phyloP scores from a whole-genome alignment of 1,139 yeast species.

The Pneumocystis oryctolagi region DNA sequence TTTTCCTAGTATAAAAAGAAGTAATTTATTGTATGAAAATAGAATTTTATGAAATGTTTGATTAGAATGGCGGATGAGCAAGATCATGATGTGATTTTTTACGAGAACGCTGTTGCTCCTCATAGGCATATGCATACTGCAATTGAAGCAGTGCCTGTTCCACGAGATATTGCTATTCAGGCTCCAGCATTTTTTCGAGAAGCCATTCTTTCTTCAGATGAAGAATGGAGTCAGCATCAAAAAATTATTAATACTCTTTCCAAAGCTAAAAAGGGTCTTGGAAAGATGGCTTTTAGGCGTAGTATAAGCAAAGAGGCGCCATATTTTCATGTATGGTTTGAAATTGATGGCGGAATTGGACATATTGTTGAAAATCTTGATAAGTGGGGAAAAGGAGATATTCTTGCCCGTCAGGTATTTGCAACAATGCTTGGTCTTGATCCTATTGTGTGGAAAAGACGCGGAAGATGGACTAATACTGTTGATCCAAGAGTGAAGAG shows the following conservation, averaged over 20 bases:
- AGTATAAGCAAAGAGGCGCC: slow-evolving; percentile 36
- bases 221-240: slow-evolving; percentile 31
- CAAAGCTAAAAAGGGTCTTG: slow-evolving; percentile 18
- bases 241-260: slow-evolving; percentile 24
- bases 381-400: slow-evolving; percentile 34
- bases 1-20: neutral
- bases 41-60: slow-evolving; percentile 31
- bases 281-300: slow-evolving; percentile 24
- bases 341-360: slow-evolving; percentile 34
- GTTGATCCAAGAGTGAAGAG: slow-evolving; percentile 17
- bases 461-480: slow-evolving; percentile 22
- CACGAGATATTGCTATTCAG: slow-evolving; percentile 20
- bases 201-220: slow-evolving; percentile 28
- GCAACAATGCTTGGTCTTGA: slow-evolving; percentile 33
- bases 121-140: slow-evolving; percentile 28
- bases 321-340: slow-evolving; percentile 38
- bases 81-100: slow-evolving; percentile 30
- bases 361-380: slow-evolving; percentile 33
- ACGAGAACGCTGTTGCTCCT: slow-evolving; percentile 30
- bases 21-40: neutral
- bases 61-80: slow-evolving; percentile 28
- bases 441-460: slow-evolving; percentile 22
- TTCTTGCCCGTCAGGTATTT: slow-evolving; percentile 32
- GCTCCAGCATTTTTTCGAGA: slow-evolving; percentile 32
- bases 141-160: slow-evolving; percentile 33